Conservation (phyloP, 1,284 basidiomycete genomes). For the Heterobasidion annosum region DNA sequence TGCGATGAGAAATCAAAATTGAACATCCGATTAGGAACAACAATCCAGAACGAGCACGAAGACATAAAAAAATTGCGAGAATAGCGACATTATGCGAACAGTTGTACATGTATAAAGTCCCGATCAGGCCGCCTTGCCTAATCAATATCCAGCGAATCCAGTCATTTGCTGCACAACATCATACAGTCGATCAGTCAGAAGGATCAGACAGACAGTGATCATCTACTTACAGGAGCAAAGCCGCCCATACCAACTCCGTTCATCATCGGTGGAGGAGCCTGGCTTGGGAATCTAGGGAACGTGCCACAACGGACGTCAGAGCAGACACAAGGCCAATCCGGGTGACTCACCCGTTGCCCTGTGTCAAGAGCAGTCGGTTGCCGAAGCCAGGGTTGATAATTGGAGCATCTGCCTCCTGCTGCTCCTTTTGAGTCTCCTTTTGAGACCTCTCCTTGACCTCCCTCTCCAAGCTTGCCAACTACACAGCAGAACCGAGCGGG, state of each 20-base stretch:
- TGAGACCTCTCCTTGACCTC: constrained; percentile 75
- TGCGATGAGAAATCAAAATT: background rate
- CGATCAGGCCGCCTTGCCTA: constrained; percentile 1
- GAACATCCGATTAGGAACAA: constrained; percentile 1
- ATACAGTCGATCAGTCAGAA: background rate
- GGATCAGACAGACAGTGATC: constrained; percentile 1
- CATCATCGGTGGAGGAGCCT: constrained; percentile 35
- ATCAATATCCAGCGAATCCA: constrained; percentile 25
- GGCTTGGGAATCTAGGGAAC: constrained; percentile 25
- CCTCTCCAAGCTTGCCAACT: constrained; percentile 73
- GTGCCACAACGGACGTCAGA: background rate
- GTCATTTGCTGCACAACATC: constrained; percentile 21
- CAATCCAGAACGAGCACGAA: background rate
- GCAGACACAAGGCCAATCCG: constrained; percentile 1
- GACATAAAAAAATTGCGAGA: background rate
- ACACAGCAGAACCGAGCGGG: background rate
- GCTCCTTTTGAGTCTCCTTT: constrained; percentile 82
- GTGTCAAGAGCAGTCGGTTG: constrained; percentile 53
- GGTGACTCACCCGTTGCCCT: constrained; percentile 48
- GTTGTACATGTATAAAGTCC: constrained; percentile 1
- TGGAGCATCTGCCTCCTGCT: constrained; percentile 71
- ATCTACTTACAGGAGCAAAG: constrained; percentile 33
- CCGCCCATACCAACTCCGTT: constrained; percentile 33
- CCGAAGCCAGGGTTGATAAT: constrained; percentile 75
- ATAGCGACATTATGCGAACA: background rate